phyloP scores from a whole-genome alignment of 1,284 basidiomycete genomes.

The Mycena citricolor region DNA sequence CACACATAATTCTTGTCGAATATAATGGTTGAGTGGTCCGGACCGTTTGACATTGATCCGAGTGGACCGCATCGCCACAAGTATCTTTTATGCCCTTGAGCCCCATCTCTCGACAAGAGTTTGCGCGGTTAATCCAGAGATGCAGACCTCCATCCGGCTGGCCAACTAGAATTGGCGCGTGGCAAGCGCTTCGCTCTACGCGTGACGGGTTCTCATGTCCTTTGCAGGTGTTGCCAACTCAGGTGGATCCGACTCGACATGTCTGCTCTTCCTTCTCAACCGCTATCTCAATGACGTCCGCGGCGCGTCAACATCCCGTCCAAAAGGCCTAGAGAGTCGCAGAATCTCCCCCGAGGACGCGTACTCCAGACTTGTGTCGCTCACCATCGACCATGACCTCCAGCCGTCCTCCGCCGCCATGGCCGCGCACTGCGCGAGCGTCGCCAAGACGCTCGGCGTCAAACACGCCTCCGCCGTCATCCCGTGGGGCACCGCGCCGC shows the following conservation, averaged over 20 bases:
- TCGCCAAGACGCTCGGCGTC: slow-evolving; percentile 46
- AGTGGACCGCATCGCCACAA: neutral
- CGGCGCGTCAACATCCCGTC: no score
- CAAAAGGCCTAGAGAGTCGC: no score
- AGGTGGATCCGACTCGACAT: slow-evolving; percentile 77
- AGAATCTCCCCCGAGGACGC: slow-evolving; percentile 3
- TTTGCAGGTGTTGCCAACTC: slow-evolving; percentile 69
- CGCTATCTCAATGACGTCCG: slow-evolving; percentile 35
- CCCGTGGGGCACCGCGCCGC: slow-evolving; percentile 55
- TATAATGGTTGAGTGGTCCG: neutral
- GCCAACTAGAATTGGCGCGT: slow-evolving; percentile 42
- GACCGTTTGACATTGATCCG: no score
- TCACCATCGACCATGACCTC: slow-evolving; percentile 67
- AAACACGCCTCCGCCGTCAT: slow-evolving; percentile 47
- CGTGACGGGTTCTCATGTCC: slow-evolving; percentile 3
- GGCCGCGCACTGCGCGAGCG: slow-evolving; percentile 46
- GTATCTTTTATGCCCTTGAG: neutral
- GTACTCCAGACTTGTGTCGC: slow-evolving; percentile 46
- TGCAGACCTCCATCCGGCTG: slow-evolving; percentile 42
- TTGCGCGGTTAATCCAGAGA: slow-evolving; percentile 38
- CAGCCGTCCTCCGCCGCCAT: slow-evolving; percentile 56
- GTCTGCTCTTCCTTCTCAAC: slow-evolving; percentile 65
- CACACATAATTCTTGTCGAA: no score
- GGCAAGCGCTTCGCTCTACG: neutral
- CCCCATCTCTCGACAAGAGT: slow-evolving; percentile 45